These are phyloP conservation scores for Brachypodium distachyon DNA, from an alignment of 202 grass and related monocot genomes.

Conservation along the genomic window DNA sequence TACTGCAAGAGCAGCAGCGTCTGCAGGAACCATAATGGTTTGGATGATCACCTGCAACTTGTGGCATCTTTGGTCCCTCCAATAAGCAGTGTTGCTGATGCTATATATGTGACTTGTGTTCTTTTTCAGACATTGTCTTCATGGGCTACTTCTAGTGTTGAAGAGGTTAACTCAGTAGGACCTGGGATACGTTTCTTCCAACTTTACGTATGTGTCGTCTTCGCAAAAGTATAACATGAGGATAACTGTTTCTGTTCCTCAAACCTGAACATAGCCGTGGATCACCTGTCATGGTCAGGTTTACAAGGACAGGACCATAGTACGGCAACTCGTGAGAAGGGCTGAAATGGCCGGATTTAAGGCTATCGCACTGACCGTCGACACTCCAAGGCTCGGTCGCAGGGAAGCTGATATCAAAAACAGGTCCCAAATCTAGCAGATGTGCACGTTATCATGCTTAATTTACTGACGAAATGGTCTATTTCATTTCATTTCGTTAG, in stretches of 20 bases:
- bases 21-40: conserved; percentile 93
- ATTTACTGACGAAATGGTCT: background rate
- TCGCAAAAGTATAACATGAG: too few relatives aligned
- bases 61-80: background rate
- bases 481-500: background rate
- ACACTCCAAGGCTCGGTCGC: conserved; percentile 73
- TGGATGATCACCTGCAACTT: background rate
- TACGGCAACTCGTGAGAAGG: conserved; percentile 60
- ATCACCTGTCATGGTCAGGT: conserved; percentile 26
- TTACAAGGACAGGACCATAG: conserved; percentile 89
- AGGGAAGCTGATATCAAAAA: conserved; percentile 97
- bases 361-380: conserved; percentile 83
- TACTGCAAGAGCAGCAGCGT: conserved; percentile 82
- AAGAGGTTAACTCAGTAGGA: conserved; percentile 82
- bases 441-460: background rate
- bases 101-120: background rate
- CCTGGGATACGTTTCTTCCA: conserved; percentile 92
- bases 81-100: background rate
- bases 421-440: conserved; percentile 25
- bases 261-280: background rate
- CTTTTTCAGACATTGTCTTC: conserved; percentile 77
- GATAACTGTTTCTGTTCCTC: background rate
- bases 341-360: conserved; percentile 87
- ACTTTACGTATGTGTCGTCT: conserved; percentile 59
- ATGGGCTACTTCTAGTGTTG: conserved; percentile 76